Conservation (phyloP, 2,329 filamentous ascomycete species). For the Sclerotinia subarctica region DNA sequence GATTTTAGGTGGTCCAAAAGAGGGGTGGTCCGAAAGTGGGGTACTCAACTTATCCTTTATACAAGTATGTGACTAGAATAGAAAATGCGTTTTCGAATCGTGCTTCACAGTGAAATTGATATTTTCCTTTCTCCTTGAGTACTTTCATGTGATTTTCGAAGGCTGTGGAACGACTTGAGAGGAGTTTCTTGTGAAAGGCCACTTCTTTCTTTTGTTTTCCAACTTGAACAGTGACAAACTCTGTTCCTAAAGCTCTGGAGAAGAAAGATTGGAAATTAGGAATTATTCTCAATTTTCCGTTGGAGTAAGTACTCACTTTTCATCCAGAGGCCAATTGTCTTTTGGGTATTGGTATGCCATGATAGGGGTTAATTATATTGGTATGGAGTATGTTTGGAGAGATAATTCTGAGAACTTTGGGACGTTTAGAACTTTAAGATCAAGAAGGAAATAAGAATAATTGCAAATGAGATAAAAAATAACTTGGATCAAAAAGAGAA, state of each 20-base stretch:
- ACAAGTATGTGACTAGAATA: constrained; percentile 16
- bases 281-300: neutral
- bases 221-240: constrained; percentile 16
- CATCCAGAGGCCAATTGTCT: constrained; percentile 17
- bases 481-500: neutral
- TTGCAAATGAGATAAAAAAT: neutral
- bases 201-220: constrained; percentile 17
- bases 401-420: too few species aligned
- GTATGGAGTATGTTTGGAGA: neutral
- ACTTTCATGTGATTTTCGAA: constrained; percentile 17
- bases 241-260: constrained; percentile 8
- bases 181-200: constrained; percentile 18
- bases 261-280: neutral
- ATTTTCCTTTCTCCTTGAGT: constrained; percentile 16
- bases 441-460: too few species aligned
- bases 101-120: constrained; percentile 18
- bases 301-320: neutral
- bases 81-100: constrained; percentile 17
- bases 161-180: constrained; percentile 18
- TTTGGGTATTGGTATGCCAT: neutral
- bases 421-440: neutral
- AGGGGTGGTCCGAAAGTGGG: too few species aligned
- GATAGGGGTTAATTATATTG: neutral
- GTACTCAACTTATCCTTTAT: too few species aligned
- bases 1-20: too few species aligned